A percentile compares a stretch with the other conserved stretches of the same genome.
These are phyloP conservation scores for Macrophomina tecta DNA, from an alignment of 2,329 filamentous ascomycete species.

Conservation along the genomic window DNA sequence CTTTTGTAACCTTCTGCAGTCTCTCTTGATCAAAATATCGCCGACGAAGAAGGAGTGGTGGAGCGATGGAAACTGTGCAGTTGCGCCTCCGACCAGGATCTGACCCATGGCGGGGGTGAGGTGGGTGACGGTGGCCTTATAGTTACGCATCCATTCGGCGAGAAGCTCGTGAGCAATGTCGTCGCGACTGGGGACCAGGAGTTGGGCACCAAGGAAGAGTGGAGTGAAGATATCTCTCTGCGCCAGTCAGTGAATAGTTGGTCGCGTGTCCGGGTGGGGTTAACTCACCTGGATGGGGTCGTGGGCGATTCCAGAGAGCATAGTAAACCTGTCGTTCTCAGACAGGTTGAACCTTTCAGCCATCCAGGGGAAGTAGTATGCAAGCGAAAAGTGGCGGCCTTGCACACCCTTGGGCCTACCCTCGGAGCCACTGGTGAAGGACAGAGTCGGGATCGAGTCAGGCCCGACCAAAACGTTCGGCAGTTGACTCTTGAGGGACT, in stretches of 20 bases:
- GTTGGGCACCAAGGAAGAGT: conserved; percentile 79
- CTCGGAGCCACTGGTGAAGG: conserved; percentile 69
- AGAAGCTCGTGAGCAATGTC: conserved; percentile 86
- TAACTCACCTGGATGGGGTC: conserved; percentile 56
- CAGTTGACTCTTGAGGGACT: conserved; percentile 59
- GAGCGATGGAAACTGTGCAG: conserved; percentile 76
- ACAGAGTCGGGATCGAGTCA: conserved; percentile 78
- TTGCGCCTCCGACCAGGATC: conserved; percentile 85
- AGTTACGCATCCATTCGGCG: conserved; percentile 84
- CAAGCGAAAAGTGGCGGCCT: conserved; percentile 83
- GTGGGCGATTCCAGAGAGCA: conserved; percentile 84
- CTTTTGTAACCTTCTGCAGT: conserved; percentile 77
- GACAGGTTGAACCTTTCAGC: conserved; percentile 77
- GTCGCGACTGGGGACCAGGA: conserved; percentile 80
- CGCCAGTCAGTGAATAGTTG: neutral
- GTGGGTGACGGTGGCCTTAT: conserved; percentile 79
- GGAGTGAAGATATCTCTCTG: conserved; percentile 83
- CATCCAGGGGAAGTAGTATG: conserved; percentile 95
- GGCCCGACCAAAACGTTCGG: conserved; percentile 83
- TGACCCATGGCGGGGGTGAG: conserved; percentile 97
- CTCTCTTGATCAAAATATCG: conserved; percentile 83
- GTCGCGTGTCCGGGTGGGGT: neutral
- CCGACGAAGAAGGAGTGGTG: conserved; percentile 88
- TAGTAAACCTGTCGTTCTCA: conserved; percentile 76
- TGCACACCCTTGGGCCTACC: conserved; percentile 85